Conservation (phyloP, 352 stramenopile genomes). For the Pythium coloratum region DNA sequence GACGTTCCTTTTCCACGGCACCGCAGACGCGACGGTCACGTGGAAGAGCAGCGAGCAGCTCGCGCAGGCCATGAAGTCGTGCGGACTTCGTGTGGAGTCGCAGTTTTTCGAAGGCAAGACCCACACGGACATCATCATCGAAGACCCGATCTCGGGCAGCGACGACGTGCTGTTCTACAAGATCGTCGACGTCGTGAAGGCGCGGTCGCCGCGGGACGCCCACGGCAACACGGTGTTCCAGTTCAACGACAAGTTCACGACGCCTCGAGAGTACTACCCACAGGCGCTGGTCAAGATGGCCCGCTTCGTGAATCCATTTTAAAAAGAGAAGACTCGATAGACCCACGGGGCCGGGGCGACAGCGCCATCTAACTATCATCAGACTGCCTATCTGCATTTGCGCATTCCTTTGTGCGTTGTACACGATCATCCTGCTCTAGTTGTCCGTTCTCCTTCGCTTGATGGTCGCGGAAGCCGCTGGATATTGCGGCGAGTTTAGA, state of each 20-base stretch:
- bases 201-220: conserved; percentile 38
- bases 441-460: not conserved
- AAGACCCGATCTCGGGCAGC: conserved; percentile 67
- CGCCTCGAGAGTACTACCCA: conserved; percentile 47
- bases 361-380: not conserved
- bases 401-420: not conserved
- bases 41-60: conserved; percentile 62
- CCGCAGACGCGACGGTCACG: conserved; percentile 58
- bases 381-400: not conserved
- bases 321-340: not conserved
- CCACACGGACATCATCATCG: conserved; percentile 93
- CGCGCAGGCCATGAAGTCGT: conserved; percentile 42
- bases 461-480: not conserved
- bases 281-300: conserved; percentile 46
- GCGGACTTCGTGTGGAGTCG: conserved; percentile 46
- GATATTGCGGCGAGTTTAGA: not conserved
- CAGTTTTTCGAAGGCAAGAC: conserved; percentile 82
- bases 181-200: conserved; percentile 51
- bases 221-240: conserved; percentile 37
- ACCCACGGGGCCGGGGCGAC: too few relatives aligned
- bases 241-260: conserved; percentile 33
- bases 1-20: conserved; percentile 67
- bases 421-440: not conserved
- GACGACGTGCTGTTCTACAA: conserved; percentile 63
- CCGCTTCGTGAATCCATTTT: conserved; percentile 67